These are phyloP conservation scores for Leucocoprinus leucothites DNA, from an alignment of 768 basidiomycete species.

Conservation along the genomic window DNA sequence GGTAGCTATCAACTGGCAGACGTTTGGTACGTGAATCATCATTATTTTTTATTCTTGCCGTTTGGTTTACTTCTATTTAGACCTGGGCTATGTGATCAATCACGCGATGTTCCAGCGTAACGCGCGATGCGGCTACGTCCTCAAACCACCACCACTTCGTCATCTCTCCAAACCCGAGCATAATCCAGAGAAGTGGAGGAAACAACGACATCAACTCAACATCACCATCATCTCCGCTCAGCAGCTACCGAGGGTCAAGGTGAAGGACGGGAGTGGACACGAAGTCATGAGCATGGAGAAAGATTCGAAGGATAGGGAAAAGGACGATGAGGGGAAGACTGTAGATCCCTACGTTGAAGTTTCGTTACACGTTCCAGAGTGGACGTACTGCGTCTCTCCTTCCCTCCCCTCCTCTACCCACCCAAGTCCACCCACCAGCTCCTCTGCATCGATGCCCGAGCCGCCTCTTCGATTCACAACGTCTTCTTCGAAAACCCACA, in stretches of 20 bases:
- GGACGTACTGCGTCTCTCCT: constrained; percentile 35
- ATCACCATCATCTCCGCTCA: constrained; percentile 44
- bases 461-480: constrained; percentile 18
- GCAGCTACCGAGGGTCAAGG: constrained; percentile 71
- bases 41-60: background rate
- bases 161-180: constrained; percentile 39
- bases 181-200: constrained; percentile 46
- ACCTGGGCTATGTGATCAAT: constrained; percentile 90
- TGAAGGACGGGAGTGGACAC: constrained; percentile 32
- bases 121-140: constrained; percentile 85
- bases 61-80: constrained; percentile 39
- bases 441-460: constrained; percentile 8
- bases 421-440: background rate
- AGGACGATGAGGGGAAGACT: constrained; percentile 5
- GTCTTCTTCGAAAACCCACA: constrained; percentile 34
- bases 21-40: constrained; percentile 60
- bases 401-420: background rate
- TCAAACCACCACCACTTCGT: constrained; percentile 84
- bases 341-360: constrained; percentile 70
- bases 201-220: constrained; percentile 60
- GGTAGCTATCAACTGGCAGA: constrained; percentile 97
- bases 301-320: background rate
- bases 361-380: constrained; percentile 75
- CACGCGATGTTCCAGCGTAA: constrained; percentile 95
- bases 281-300: constrained; percentile 9